Evolutionary conservation across 2,329 filamentous ascomycete genomes (phyloP).

Genomic region (Metarhizium brunneum): DNA sequence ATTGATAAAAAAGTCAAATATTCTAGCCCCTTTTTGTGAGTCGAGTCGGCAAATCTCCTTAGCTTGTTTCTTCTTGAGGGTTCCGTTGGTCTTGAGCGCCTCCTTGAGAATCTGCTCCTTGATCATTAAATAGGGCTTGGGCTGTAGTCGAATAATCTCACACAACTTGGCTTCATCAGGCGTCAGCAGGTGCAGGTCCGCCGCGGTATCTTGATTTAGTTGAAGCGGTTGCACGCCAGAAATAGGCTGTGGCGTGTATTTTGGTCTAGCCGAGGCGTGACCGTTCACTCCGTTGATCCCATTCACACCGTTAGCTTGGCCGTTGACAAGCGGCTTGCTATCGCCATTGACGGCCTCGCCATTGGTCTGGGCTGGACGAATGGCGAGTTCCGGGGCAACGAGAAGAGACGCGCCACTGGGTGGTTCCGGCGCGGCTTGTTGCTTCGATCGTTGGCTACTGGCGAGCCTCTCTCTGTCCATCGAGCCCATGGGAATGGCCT

Average conservation of each 20-base stretch:
- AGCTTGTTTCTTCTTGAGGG: constrained; percentile 87
- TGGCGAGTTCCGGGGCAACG: constrained; percentile 68
- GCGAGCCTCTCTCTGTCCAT: constrained; percentile 77
- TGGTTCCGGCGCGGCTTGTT: constrained; percentile 56
- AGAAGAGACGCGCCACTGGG: constrained; percentile 67
- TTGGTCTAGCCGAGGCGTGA: constrained; percentile 32
- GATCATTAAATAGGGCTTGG: constrained; percentile 90
- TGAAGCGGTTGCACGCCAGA: constrained; percentile 54
- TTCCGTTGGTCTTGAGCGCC: constrained; percentile 78
- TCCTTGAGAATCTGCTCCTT: constrained; percentile 91
- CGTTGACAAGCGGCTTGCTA: constrained; percentile 44
- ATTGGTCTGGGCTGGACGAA: constrained; percentile 37
- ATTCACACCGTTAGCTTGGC: constrained; percentile 30
- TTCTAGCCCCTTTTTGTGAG: constrained; percentile 69
- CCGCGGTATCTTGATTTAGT: constrained; percentile 64
- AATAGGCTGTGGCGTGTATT: constrained; percentile 45
- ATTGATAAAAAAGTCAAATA: constrained; percentile 93
- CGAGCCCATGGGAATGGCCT: constrained; percentile 61
- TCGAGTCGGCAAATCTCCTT: constrained; percentile 80
- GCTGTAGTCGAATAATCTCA: constrained; percentile 72
- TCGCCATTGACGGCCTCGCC: constrained; percentile 38
- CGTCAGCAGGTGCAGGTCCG: constrained; percentile 78
- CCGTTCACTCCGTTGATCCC: constrained; percentile 32
- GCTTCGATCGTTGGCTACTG: constrained; percentile 59
- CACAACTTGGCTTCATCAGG: constrained; percentile 81